Base-by-base conservation (phyloP, 2,329 filamentous ascomycete species). In the Calonectria henricotiae region DNA sequence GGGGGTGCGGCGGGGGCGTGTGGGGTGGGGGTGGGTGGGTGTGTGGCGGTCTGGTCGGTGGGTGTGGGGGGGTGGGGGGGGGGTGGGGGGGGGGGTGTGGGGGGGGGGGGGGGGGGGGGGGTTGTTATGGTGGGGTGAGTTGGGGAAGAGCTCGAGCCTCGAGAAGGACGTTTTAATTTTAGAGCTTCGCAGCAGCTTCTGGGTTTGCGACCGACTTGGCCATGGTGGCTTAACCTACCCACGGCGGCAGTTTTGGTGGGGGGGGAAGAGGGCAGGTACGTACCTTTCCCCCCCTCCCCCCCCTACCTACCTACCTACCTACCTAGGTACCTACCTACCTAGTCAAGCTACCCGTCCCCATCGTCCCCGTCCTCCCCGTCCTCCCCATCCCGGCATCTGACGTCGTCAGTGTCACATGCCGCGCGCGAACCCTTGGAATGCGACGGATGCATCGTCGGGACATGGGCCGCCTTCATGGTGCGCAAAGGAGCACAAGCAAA, bases 341-440 rank as follows among this genome's bases (percentile, higher is more conserved):
- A 7, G 27, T 30, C 27, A 30, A 30, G 27, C 27, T 30, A 30
- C 27, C 27, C 27, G 27, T 30, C 27, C 27, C 27, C 27, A 20
- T 20, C 27, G 27, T 30, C 27, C 27, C 27, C 20, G 20, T 15
- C 23, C 27, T 30, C 4, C 27, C 27, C 27, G 27, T 30, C 27
- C 27, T 7, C 27, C 20, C 20, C 27, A 7, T 30, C 27, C 27
- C 25, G 1, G 54, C 51, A 41, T 62, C 62, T 70, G 68, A 69
- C 41, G 68, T 46, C 62, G 67, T 30, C 51, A 46, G 23, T 47
- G 25, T 69, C 67, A 69, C 67, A 69, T 69, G 67, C 55, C 39
- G 60, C 8, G 35, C 39, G 60, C 8, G 35, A 65, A 30, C 39
- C 25, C 25, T 23, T 23, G 51, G 32, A 55, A 37, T 55, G 51